These are phyloP conservation scores for Globisporangium rhizosaccharum DNA, from an alignment of 352 stramenopile species.

Conservation along the genomic window DNA sequence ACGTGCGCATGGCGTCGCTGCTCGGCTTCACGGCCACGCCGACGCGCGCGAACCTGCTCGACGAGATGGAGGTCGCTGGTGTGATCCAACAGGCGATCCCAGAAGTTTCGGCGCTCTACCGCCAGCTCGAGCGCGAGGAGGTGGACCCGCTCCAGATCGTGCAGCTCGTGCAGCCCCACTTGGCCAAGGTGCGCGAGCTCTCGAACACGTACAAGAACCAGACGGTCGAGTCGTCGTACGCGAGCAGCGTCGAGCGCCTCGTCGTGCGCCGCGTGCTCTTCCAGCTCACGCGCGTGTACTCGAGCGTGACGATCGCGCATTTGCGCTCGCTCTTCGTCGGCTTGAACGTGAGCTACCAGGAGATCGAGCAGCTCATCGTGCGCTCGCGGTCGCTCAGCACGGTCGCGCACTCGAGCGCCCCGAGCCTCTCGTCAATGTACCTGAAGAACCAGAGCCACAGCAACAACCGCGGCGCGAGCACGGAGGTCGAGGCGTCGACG, in stretches of 20 bases:
- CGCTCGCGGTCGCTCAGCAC: slow-evolving; percentile 66
- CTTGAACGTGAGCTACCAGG: slow-evolving; percentile 60
- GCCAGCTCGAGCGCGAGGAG: slow-evolving; percentile 60
- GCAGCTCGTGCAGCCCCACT: slow-evolving; percentile 54
- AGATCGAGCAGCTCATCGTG: slow-evolving; percentile 87
- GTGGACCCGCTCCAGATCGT: slow-evolving; percentile 79
- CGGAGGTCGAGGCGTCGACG: slow-evolving; percentile 46
- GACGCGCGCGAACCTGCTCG: slow-evolving; percentile 88
- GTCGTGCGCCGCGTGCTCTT: slow-evolving; percentile 77
- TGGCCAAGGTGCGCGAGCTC: slow-evolving; percentile 35
- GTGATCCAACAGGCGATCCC: slow-evolving; percentile 54
- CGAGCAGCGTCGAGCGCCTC: slow-evolving; percentile 55
- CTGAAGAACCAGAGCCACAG: slow-evolving; percentile 42
- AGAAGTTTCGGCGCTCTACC: slow-evolving; percentile 58
- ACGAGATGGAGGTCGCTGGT: slow-evolving; percentile 82
- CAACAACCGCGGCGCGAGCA: slow-evolving; percentile 9
- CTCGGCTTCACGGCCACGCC: slow-evolving; percentile 86
- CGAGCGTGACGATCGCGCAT: slow-evolving; percentile 81
- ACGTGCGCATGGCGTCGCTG: slow-evolving; percentile 90
- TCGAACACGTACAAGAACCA: slow-evolving; percentile 18
- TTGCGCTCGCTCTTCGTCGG: slow-evolving; percentile 85
- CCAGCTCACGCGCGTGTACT: slow-evolving; percentile 84
- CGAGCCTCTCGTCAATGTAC: slow-evolving; percentile 63
- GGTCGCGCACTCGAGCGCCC: slow-evolving; percentile 52
- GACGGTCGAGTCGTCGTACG: slow-evolving; percentile 46